Conservation (phyloP, 257 asterid genomes). For the Cordia subcordata region DNA sequence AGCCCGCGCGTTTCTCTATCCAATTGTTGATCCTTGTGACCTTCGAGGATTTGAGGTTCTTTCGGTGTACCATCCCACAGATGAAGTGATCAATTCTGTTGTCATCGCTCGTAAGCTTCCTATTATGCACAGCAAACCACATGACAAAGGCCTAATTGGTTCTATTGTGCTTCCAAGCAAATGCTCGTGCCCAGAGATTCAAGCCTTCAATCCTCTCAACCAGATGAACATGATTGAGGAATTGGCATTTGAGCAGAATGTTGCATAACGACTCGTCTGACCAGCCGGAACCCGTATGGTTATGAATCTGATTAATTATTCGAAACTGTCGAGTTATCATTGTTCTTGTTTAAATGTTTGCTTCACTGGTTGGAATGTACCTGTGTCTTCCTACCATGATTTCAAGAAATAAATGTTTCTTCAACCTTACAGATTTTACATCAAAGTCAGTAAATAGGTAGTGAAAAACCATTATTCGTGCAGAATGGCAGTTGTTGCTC, state of each 20-base stretch:
- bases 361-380: constrained; percentile 4
- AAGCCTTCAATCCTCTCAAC: constrained; percentile 44
- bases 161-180: constrained; percentile 40
- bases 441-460: no score
- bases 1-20: constrained; percentile 73
- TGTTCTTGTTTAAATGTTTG: constrained; percentile 6
- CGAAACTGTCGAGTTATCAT: neutral
- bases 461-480: no score
- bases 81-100: constrained; percentile 84
- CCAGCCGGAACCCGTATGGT: neutral
- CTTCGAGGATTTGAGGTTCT: constrained; percentile 71
- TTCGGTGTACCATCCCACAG: constrained; percentile 73
- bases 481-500: no score
- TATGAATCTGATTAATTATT: neutral
- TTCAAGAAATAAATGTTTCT: neutral
- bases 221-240: constrained; percentile 58
- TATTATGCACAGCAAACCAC: neutral
- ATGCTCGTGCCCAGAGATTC: constrained; percentile 59
- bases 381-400: constrained; percentile 1
- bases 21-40: constrained; percentile 68
- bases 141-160: constrained; percentile 18
- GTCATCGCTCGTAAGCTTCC: constrained; percentile 37
- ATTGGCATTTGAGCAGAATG: constrained; percentile 48
- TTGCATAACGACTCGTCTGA: constrained; percentile 14
- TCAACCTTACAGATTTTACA: no score